Evolutionary conservation across 1,284 basidiomycete genomes (phyloP), one percentile per base, ranked within the genome.

Genomic region (Coniophora puteana): DNA sequence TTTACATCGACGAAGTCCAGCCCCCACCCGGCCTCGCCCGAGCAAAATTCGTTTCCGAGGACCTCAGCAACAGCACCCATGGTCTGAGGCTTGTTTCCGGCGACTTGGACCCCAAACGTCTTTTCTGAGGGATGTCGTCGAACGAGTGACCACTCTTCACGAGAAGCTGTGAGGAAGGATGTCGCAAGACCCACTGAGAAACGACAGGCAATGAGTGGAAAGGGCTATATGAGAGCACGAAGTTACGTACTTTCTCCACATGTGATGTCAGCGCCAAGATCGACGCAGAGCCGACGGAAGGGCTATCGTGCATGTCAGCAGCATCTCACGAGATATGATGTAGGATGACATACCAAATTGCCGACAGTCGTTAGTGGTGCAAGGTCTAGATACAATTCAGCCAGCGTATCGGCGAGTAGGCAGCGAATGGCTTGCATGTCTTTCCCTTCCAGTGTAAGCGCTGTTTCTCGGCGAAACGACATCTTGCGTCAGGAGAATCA

Each of bases 301-400:
- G 95, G 95, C 89, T 92, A 36, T 20, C 22, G 29, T 11, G 34
- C 12, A 2, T 44, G 18, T 44, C 34, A 53, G n/a, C n/a, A n/a
- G n/a, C n/a, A n/a, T n/a, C n/a, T n/a, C n/a, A n/a, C n/a, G n/a
- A n/a, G n/a, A n/a, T n/a, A n/a, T n/a, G n/a, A n/a, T n/a, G n/a
- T 25, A 12, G 12, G 24, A 35, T 14, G 17, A 42, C 81, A 36
- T 59, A 90, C 90, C 54, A 98, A 62, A 55, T 98, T 98, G 21
- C 95, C 94, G 21, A 95, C 93, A 0, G 94, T 99, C 1, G 95
- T 98, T 8, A 99, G 68, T 0, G 95, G 94, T 1, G 94, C 94
- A 2, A 96, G 78, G 65, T 98, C 86, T 89, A 41, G 23, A 14
- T 14, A 38, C 33, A 34, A 44, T 22, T 26, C 38, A 48, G 8